These are phyloP conservation scores for Rhazya stricta DNA, from an alignment of 257 asterid species.

Conservation along the genomic window DNA sequence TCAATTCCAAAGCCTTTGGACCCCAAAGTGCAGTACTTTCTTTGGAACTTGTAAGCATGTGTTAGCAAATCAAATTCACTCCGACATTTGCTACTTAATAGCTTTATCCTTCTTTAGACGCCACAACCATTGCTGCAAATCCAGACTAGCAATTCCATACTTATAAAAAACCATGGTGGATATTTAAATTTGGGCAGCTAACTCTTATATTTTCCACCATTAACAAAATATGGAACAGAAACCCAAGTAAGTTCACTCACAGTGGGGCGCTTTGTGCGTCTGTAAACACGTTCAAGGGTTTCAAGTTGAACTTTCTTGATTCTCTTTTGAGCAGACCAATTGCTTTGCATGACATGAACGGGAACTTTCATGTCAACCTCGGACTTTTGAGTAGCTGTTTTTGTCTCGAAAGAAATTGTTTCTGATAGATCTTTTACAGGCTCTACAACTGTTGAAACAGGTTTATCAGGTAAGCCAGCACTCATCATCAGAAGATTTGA, in stretches of 20 bases:
- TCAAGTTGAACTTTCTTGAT: conserved; percentile 76
- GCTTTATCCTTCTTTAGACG: neutral
- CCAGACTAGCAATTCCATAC: neutral
- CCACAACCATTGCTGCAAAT: neutral
- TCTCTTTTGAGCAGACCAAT: conserved; percentile 81
- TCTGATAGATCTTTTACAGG: conserved; percentile 37
- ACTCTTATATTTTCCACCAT: neutral
- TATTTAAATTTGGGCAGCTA: neutral
- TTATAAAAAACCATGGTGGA: neutral
- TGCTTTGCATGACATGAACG: conserved; percentile 73
- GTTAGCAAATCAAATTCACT: neutral
- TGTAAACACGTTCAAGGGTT: conserved; percentile 77
- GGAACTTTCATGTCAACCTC: conserved; percentile 46
- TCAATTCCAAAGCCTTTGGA: neutral
- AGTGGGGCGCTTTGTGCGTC: conserved; percentile 82
- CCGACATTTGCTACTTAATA: neutral
- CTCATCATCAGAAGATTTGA: conserved; percentile 74
- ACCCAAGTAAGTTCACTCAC: conserved; percentile 54
- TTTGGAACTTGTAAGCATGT: neutral
- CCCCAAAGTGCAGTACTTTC: neutral
- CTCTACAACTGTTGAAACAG: conserved; percentile 35
- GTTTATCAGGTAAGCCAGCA: conserved; percentile 80
- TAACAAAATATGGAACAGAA: neutral
- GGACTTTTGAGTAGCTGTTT: conserved; percentile 22
- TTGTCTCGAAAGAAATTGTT: conserved; percentile 34